Base-by-base conservation (phyloP, 768 basidiomycete genomes). In the Udeniomyces megalosporus region DNA sequence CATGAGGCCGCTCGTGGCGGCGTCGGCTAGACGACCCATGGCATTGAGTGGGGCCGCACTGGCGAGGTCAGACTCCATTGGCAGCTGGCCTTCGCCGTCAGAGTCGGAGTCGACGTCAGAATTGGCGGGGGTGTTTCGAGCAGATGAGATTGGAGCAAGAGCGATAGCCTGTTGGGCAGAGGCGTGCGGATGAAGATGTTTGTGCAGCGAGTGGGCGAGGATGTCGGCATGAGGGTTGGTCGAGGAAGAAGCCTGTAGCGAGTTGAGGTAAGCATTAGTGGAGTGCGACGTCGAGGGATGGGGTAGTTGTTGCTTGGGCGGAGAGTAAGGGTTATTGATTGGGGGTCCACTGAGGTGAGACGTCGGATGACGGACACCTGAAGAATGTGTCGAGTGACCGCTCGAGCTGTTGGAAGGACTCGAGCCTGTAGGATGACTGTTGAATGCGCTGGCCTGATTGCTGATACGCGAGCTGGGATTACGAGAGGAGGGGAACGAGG, bases 11-110 rank as follows among this genome's bases (percentile, higher is more conserved):
- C 58, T 50, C 58, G 47, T 32, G 58, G 52, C 88, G 86, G 45
- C 80, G 80, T 64, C 82, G 80, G 67, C 80, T 82, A 1, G 86
- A 86, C 15, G 81, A 78, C 3, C 78, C 75, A 14, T 81, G 38
- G 79, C 35, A 80, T 80, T 32, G 60, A 69, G 61, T 22, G 67
- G 64, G 24, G 62, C 55, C 24, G 58, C n/a, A 35, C 20, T 45
- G 7, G 44, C 58, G 44, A 56, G 38, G n/a, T 58, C 60, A 44
- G 45, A 56, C 34, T 45, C 35, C 20, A 26, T 46, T 4, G 53
- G 58, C 20, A 62, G 58, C 42, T 58, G 49, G 34, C 32, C 31
- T 14, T 60, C 58, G 46, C 56, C 60, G 42, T 65, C 51, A 17
- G 38, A 28, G 50, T 59, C 56, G 24, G 57, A 56, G 10, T 31